phyloP scores from a whole-genome alignment of 306 rosid species.

The Nissolia schottii region DNA sequence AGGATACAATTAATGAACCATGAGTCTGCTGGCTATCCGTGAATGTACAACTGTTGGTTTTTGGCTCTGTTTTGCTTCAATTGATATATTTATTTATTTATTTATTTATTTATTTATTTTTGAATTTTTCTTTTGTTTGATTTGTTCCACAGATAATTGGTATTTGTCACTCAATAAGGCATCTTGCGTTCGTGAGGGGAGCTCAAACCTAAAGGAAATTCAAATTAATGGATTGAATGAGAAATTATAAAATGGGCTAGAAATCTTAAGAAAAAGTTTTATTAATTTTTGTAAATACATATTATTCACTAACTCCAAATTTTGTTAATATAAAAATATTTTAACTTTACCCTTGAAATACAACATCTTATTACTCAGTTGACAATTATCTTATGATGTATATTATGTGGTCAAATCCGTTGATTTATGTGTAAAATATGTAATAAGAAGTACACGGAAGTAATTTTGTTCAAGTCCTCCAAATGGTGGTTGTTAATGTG shows the following conservation, averaged over 20 bases:
- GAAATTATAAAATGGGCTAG: too few relatives aligned
- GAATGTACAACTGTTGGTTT: slow-evolving; percentile 21
- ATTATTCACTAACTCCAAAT: too few relatives aligned
- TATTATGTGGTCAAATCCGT: slow-evolving; percentile 14
- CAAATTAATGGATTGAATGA: too few relatives aligned
- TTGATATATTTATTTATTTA: too few relatives aligned
- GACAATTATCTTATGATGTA: not conserved
- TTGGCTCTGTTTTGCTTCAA: slow-evolving; percentile 31
- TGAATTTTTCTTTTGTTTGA: not conserved
- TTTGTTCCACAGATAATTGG: not conserved
- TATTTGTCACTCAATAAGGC: not conserved
- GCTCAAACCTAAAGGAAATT: too few relatives aligned
- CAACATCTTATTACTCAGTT: not conserved
- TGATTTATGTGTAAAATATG: not conserved
- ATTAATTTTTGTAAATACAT: too few relatives aligned
- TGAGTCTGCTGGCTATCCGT: slow-evolving; percentile 7
- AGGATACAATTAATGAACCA: not conserved
- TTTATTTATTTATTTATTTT: too few relatives aligned
- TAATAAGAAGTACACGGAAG: slow-evolving; percentile 22
- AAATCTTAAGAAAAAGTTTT: too few relatives aligned
- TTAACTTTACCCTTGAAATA: too few relatives aligned
- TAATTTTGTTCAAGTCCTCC: slow-evolving; percentile 33
- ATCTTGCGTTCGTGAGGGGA: too few relatives aligned
- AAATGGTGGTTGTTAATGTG: not conserved
- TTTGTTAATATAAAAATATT: too few relatives aligned